These are phyloP conservation scores for Avena insularis DNA, from an alignment of 176 grass and related monocot species.

Conservation along the genomic window DNA sequence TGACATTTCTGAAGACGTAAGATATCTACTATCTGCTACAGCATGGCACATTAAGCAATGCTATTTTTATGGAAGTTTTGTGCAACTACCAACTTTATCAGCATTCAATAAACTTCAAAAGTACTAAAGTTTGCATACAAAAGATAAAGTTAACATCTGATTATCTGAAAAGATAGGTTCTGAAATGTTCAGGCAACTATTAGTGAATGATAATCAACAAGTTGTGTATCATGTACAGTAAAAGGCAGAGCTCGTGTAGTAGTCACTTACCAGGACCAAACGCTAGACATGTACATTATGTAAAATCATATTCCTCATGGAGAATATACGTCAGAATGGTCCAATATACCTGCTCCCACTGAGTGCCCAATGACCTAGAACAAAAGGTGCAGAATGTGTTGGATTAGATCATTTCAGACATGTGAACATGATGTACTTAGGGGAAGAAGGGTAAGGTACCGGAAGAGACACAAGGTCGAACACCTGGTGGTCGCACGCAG, in stretches of 20 bases:
- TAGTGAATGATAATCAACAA: slow-evolving; percentile 4
- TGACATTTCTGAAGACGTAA: not conserved
- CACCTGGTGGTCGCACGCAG: no score
- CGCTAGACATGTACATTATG: slow-evolving; percentile 72
- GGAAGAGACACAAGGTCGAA: no score
- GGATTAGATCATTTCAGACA: slow-evolving; percentile 10
- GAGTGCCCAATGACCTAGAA: slow-evolving; percentile 82
- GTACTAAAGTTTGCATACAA: not conserved
- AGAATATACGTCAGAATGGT: slow-evolving; percentile 87
- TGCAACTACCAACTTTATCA: not conserved
- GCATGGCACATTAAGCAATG: not conserved
- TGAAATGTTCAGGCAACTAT: slow-evolving; percentile 3
- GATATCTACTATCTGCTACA: not conserved
- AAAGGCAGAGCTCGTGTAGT: not conserved
- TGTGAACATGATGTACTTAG: not conserved
- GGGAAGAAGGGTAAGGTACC: no score
- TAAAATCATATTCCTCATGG: slow-evolving; percentile 68
- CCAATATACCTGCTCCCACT: slow-evolving; percentile 79
- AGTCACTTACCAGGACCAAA: slow-evolving; percentile 79
- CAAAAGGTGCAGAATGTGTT: slow-evolving; percentile 25
- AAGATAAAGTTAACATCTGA: not conserved
- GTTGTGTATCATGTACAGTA: not conserved
- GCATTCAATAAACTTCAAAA: not conserved
- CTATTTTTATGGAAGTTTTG: not conserved
- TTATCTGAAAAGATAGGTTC: slow-evolving; percentile 12